Evolutionary conservation across 2,329 filamentous ascomycete species (phyloP).

Genomic region (Epichloe festucae): DNA sequence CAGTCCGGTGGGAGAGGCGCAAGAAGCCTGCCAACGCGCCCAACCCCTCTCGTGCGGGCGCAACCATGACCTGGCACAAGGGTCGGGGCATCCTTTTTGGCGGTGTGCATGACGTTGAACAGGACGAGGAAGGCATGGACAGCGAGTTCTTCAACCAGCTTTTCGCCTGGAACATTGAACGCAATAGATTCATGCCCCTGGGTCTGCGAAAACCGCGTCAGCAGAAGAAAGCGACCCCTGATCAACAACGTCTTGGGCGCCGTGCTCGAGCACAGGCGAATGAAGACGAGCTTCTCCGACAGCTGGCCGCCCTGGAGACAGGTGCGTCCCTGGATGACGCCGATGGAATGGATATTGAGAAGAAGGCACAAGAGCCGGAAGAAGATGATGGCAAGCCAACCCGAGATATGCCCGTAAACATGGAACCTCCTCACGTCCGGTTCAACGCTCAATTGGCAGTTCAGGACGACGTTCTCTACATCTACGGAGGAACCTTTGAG

Average conservation of each 20-base stretch:
- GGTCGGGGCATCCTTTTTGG: conserved; percentile 93
- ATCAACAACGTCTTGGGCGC: conserved; percentile 42
- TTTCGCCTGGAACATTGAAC: conserved; percentile 88
- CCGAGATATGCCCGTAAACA: conserved; percentile 51
- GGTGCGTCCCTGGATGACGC: conserved; percentile 49
- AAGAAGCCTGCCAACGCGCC: conserved; percentile 88
- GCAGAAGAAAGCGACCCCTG: conserved; percentile 42
- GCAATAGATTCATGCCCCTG: conserved; percentile 88
- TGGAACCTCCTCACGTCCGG: conserved; percentile 76
- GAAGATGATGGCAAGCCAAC: conserved; percentile 44
- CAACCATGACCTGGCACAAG: conserved; percentile 90
- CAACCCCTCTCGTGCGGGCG: conserved; percentile 68
- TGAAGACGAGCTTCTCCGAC: conserved; percentile 78
- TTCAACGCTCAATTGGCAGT: conserved; percentile 89
- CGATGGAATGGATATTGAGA: conserved; percentile 36
- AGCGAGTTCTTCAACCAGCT: conserved; percentile 93
- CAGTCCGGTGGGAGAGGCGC: conserved; percentile 78
- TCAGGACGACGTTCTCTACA: conserved; percentile 83
- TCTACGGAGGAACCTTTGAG: conserved; percentile 91
- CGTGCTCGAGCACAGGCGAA: conserved; percentile 75
- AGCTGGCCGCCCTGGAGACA: conserved; percentile 73
- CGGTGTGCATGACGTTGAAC: conserved; percentile 84
- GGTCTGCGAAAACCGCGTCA: conserved; percentile 60
- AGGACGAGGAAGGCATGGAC: conserved; percentile 88
- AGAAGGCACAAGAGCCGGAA: conserved; percentile 37